Evolutionary conservation across 805 yeast genomes (phyloP), one percentile per base, ranked within the genome.

Genomic region (Cyberlindnera bimundalis): DNA sequence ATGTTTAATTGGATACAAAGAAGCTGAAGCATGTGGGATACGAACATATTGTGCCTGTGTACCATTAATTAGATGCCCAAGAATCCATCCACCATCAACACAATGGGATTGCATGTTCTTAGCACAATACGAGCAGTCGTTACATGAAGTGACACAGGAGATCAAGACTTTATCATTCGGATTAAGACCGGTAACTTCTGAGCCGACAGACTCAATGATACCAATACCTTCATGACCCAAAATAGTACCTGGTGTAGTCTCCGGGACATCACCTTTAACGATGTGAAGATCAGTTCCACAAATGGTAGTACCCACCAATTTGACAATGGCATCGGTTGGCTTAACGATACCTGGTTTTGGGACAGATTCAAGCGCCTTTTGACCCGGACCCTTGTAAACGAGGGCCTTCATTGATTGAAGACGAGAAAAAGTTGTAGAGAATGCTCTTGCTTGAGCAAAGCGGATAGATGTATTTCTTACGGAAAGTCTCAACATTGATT

Each of bases 191-290:
- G 63, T 61, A 23, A 79, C 84, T 1, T 44, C 65, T 0, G 66
- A 33, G 15, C 85, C 86, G 28, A 70, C 64, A 39, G 70, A 64
- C 29, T 67, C 61, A 32, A 80, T 74, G 29, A 67, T 53, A 20
- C 83, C 81, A 18, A 81, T 63, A 35, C 81, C 79, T 57, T 80
- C 86, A 53, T 79, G 85, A 19, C 86, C 86, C 53, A 80, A 62
- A 16, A 71, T 75, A 1, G 66, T 58, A 16, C 68, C 64, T 21
- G 74, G 73, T 40, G 62, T 59, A 37, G 64, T 68, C 52, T 77
- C 78, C n/a, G 78, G 78, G 39, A 77, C 79, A 46, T 74, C 74
- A 33, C 85, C 86, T 37, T 75, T 71, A 40, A 73, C 65, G 55
- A 78, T 79, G 55, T 78, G 84, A 40, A 79, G 65, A 54, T 79